Base-by-base conservation (phyloP, 345 rosid genomes). In the Lepidium didymum region DNA sequence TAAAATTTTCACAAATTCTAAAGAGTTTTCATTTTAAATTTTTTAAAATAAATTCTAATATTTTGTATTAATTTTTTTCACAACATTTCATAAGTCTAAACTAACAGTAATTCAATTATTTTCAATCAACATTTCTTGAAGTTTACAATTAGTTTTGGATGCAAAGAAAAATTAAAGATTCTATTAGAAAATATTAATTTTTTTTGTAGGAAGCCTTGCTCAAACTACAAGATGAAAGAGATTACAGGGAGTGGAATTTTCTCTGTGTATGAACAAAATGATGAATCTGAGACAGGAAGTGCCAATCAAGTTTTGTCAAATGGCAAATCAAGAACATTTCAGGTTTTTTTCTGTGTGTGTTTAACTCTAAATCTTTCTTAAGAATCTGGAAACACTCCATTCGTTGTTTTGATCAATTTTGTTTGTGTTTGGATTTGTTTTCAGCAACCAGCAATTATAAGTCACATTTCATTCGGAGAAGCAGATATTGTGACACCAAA, bases 241-340 rank as follows among this genome's bases (percentile, higher is more conserved):
- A 90, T 93, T 47, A 87, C 88, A 47, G 99, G 99, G 40, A 88
- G 86, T 81, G 97, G 96, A 25, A 93, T 93, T 46, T 93, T 93
- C 81, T 78, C 81, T 6, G 90, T 72, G 16, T 82, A 83, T 62
- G 85, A 76, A 64, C 95, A 87, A 71, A 33, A 76, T 35, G 96
- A 83, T 44, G 63, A 62, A 16, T 42, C 74, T 1, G 94, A 90
- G 69, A 16, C 79, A 10, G 88, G 72, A 42, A 81, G 60, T 67
- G 88, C 71, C 12, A 83, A 84, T 56, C 73, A 73, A n/a, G 72
- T 78, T 29, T 29, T 29, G 51, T 72, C 88, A 7, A 81, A 77
- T 44, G 82, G 66, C 74, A 83, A 64, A 55, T 16, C 89, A 23
- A 88, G 95, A 56, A 82, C 87, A 85, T 93, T 85, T 73, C 97